phyloP scores from a whole-genome alignment of 2,329 filamentous ascomycete genomes.

The Nemania sp. region DNA sequence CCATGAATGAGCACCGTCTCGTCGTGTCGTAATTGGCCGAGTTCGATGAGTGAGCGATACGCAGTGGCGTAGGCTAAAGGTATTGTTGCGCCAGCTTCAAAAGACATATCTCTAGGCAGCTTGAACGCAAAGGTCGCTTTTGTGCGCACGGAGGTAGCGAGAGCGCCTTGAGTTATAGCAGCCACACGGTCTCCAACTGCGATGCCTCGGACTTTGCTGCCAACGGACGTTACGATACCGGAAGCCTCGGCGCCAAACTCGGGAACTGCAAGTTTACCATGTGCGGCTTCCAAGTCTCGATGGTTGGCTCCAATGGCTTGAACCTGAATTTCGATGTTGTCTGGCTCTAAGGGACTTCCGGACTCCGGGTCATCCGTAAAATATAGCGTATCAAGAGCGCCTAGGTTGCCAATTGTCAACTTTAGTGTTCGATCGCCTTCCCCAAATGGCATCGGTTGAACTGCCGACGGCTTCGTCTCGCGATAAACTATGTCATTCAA shows the following conservation, averaged over 20 bases:
- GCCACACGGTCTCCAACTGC: constrained; percentile 49
- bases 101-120: constrained; percentile 46
- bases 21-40: constrained; percentile 45
- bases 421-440: constrained; percentile 45
- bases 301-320: constrained; percentile 49
- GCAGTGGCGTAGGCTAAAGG: constrained; percentile 48
- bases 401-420: constrained; percentile 45
- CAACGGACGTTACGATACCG: constrained; percentile 46
- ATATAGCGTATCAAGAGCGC: constrained; percentile 49
- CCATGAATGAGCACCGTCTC: constrained; percentile 49
- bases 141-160: constrained; percentile 47
- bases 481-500: constrained; percentile 59
- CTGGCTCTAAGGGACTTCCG: constrained; percentile 50
- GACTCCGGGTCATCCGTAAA: constrained; percentile 44
- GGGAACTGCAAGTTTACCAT: constrained; percentile 46
- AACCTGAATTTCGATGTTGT: constrained; percentile 52
- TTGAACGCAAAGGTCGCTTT: constrained; percentile 49
- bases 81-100: constrained; percentile 47
- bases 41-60: constrained; percentile 47
- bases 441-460: constrained; percentile 57
- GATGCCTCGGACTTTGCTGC: constrained; percentile 45
- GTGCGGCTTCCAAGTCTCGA: constrained; percentile 47
- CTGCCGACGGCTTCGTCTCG: constrained; percentile 54
- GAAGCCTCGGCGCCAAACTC: constrained; percentile 48
- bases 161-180: constrained; percentile 55